Percentiles rank a stretch among this genome's conserved stretches.
Conservation (phyloP, 768 basidiomycete species). For the Lactarius quietus region DNA sequence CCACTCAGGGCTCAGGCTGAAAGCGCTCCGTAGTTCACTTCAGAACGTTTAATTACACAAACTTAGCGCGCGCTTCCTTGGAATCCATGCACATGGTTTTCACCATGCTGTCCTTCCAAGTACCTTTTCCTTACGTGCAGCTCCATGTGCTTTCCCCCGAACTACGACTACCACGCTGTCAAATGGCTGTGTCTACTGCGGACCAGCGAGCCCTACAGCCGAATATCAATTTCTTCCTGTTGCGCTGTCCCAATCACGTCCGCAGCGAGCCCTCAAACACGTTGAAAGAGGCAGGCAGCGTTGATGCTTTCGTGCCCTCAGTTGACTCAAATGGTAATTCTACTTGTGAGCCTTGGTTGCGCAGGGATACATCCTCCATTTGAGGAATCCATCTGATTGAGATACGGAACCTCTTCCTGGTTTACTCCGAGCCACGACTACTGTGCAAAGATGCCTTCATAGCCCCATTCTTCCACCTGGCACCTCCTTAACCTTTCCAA, state of each 20-base stretch:
- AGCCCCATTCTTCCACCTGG: neutral
- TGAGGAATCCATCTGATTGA: neutral
- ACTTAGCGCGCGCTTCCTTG: neutral
- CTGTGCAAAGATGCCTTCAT: neutral
- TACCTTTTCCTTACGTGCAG: neutral
- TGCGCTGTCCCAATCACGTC: neutral
- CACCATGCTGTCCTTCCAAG: too few species aligned
- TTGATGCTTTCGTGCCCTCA: neutral
- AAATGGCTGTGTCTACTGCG: neutral
- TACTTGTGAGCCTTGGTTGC: neutral
- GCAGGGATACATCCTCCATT: neutral
- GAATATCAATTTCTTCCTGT: neutral
- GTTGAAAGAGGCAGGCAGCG: neutral
- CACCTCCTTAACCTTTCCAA: neutral
- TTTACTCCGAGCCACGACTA: neutral
- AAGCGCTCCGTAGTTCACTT: neutral
- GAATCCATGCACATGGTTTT: neutral
- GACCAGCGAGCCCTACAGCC: neutral
- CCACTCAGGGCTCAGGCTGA: neutral
- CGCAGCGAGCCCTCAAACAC: neutral
- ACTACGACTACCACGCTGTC: neutral
- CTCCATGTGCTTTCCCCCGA: neutral
- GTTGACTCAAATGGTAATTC: neutral
- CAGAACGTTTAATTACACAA: neutral
- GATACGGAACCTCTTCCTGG: neutral